phyloP scores from a whole-genome alignment of 192 early-diverging fungal species.

The Linnemannia elongata region DNA sequence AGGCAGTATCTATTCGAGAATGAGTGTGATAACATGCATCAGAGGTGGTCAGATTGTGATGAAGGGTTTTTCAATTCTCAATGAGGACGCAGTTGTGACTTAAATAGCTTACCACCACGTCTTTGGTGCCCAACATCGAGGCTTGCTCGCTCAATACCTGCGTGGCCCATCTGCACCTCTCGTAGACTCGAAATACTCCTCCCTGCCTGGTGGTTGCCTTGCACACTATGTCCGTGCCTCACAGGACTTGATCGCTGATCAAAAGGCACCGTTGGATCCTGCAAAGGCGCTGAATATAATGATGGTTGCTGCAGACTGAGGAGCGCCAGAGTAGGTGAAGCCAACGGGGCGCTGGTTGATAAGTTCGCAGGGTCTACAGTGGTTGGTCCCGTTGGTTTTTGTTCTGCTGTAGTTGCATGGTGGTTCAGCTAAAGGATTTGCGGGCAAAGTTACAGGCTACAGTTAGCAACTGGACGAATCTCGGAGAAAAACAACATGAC shows the following conservation, averaged over 20 bases:
- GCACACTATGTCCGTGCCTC: conserved; percentile 4
- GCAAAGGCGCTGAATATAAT: neutral
- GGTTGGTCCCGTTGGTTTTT: neutral
- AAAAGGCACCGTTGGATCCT: neutral
- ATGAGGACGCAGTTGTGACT: neutral
- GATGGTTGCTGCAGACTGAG: neutral
- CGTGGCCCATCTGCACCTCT: conserved; percentile 18
- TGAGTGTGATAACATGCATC: neutral
- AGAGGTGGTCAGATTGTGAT: neutral
- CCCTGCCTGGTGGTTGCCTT: conserved; percentile 27
- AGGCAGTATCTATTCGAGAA: neutral
- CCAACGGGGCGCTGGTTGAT: neutral
- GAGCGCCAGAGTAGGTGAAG: neutral
- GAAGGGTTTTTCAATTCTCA: neutral
- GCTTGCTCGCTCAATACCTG: conserved; percentile 16
- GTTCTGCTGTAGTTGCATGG: neutral
- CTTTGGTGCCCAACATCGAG: conserved; percentile 14
- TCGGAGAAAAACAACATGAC: neutral
- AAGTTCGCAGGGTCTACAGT: neutral
- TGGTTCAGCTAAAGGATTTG: neutral
- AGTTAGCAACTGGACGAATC: neutral
- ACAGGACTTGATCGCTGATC: conserved; percentile 6
- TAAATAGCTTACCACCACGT: conserved; percentile 22
- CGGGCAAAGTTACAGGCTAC: neutral
- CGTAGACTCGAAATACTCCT: conserved; percentile 38